Evolutionary conservation across 345 rosid species (phyloP), one percentile per base, ranked within the genome.

Genomic region (Bretschneidera sinensis): DNA sequence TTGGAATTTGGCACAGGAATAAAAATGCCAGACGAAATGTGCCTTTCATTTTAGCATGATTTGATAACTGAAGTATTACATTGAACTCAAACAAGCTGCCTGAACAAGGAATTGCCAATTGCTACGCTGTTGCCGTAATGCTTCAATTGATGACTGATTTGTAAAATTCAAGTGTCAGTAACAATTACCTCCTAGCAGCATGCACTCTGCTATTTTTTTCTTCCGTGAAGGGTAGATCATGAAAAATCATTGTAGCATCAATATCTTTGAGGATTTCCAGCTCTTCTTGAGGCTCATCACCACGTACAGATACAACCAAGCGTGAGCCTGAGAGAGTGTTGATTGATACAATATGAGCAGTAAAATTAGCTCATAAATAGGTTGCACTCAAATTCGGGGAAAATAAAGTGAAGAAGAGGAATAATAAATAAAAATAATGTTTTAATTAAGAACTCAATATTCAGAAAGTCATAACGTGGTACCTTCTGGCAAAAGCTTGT

Each of bases 401-500:
- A 39, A 28, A 2, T 2, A 9, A 39, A 39, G 10, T 39, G 10
- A 39, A 39, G 16, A 5, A 5, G 1, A 39, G 16, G 45, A 45
- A 54, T 48, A 43, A 56, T 9, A 50, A 21, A 62, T 20, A 24
- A 60, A 55, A 66, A 60, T 16, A 4, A n/a, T 34, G 24, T 43
- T 6, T 45, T 14, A n/a, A 35, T 7, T 18, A 14, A 60, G 48
- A 67, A 68, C 24, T 60, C 35, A 14, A 49, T 51, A 48, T 25
- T 31, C 14, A 0, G 49, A 63, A 59, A 55, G 24, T 54, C 39
- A 59, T 45, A 13, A 23, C 8, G 66, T 54, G n/a, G 59, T 61
- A 94, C 99, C 99, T 88, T 86, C 91, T 28, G 97, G 97, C 81
- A 94, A 78, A 76, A 94, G 97, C 82, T 86, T 94, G 85, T 80